Evolutionary conservation across 352 stramenopile species (phyloP).

Genomic region (Phytophthora meadii): DNA sequence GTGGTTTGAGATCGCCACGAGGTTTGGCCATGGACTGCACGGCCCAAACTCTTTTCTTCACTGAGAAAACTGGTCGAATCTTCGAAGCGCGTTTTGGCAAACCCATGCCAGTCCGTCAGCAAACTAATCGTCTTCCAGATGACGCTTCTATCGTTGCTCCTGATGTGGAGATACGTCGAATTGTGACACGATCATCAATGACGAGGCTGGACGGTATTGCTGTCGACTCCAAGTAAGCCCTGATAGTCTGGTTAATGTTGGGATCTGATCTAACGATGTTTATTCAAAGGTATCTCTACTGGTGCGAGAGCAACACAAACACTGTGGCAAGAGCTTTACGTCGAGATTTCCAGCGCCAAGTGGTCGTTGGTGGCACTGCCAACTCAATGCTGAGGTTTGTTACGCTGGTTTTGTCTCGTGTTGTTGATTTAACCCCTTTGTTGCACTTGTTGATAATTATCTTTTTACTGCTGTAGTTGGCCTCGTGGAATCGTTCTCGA

Average conservation of each 20-base stretch:
- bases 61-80: constrained; percentile 74
- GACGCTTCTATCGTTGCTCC: constrained; percentile 22
- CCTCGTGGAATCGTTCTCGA: constrained; percentile 57
- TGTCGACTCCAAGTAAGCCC: constrained; percentile 42
- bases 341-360: constrained; percentile 50
- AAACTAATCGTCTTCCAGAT: constrained; percentile 11
- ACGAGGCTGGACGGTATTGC: constrained; percentile 70
- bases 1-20: constrained; percentile 52
- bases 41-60: constrained; percentile 62
- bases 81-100: constrained; percentile 32
- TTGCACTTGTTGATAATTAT: background rate
- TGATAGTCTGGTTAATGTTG: too few relatives aligned
- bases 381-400: constrained; percentile 63
- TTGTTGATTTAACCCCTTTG: background rate
- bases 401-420: background rate
- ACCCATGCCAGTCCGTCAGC: constrained; percentile 7
- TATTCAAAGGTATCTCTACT: constrained; percentile 62
- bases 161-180: constrained; percentile 21
- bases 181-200: constrained; percentile 51
- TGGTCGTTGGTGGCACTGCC: constrained; percentile 59
- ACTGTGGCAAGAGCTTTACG: constrained; percentile 55
- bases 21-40: constrained; percentile 50
- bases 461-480: constrained; percentile 51
- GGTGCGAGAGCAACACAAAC: constrained; percentile 76
- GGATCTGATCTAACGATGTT: background rate